Base-by-base conservation (phyloP, 495 filamentous ascomycete species). In the Clohesyomyces aquaticus region DNA sequence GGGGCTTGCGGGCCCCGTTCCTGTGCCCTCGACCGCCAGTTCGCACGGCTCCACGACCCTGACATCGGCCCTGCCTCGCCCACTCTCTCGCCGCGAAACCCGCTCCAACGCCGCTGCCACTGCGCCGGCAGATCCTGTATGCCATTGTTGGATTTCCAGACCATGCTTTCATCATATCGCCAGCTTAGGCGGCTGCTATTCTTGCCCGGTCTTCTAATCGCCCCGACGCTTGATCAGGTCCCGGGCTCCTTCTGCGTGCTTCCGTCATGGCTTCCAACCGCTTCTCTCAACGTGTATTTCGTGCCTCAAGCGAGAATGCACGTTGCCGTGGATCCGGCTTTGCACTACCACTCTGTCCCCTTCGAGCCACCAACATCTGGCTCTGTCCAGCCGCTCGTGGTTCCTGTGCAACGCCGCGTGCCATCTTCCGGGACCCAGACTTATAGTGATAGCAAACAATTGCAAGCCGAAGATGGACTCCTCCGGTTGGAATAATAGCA, bases 11-110 rank as follows among this genome's bases (percentile, higher is more conserved):
- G n/a, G n/a, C n/a, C n/a, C n/a, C n/a, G 57, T 60, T 52, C 57
- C 57, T 60, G 57, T 26, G 27, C 46, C 27, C 32, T 38, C 57
- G 25, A 60, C 57, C 57, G 57, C 57, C 57, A 60, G 57, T 60
- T 60, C 29, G 57, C 50, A n/a, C 16, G 19, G 27, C 27, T 28
- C 19, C 21, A 18, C 29, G 18, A 32, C 51, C 51, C 9, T 56
- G 29, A 22, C 19, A 1, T 42, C 8, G 8, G 29, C 21, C 29
- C 35, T 43, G 43, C 43, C n/a, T 41, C 9, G 18, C 32, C 29
- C 16, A 29, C 53, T n/a, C 18, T 41, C n/a, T n/a, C n/a, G n/a
- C n/a, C n/a, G n/a, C 19, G 10, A 22, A 3, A 4, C 18, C n/a
- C 18, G 19, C 3, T 47, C 43, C 19, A 4, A 23, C 14, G n/a